Conservation (phyloP, 805 yeast species). For the Candida incommunis region DNA sequence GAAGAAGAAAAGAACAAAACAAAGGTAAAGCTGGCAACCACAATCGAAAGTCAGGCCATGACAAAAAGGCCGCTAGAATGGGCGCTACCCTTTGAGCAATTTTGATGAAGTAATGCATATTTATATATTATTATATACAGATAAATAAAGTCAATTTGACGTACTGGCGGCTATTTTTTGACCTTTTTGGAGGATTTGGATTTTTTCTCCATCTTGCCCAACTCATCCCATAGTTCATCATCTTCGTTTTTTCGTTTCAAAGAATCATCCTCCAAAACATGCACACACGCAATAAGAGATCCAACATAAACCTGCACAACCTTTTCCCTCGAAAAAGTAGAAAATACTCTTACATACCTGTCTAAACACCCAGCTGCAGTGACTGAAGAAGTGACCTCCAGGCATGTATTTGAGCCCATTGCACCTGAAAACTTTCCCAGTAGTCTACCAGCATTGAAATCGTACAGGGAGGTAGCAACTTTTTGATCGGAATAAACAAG, state of each 20-base stretch:
- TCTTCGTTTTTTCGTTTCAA: conserved; percentile 18
- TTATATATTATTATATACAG: conserved; percentile 3
- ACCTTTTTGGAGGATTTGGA: conserved; percentile 7
- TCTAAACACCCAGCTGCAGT: conserved; percentile 77
- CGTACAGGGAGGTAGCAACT: background rate
- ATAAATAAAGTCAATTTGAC: background rate
- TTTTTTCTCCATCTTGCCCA: conserved; percentile 12
- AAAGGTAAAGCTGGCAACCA: conserved; percentile 26
- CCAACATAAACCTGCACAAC: conserved; percentile 66
- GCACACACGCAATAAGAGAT: conserved; percentile 44
- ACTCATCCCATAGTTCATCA: conserved; percentile 26
- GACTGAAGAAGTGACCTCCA: conserved; percentile 22
- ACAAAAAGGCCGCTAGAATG: conserved; percentile 32
- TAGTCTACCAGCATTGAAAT: conserved; percentile 27
- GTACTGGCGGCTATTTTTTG: background rate
- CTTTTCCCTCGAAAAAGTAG: conserved; percentile 41
- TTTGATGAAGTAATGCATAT: background rate
- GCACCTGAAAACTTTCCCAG: conserved; percentile 67
- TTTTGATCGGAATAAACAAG: conserved; percentile 1
- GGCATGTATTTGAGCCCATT: conserved; percentile 50
- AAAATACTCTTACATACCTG: conserved; percentile 69
- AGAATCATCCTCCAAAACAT: conserved; percentile 31
- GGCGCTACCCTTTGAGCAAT: conserved; percentile 3
- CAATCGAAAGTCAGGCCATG: conserved; percentile 34
- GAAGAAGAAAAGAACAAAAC: conserved; percentile 22